Percentiles rank a stretch among this genome's conserved stretches.
Conservation (phyloP, 163 green algal species). For the Coccomyxa subellipsoidea region DNA sequence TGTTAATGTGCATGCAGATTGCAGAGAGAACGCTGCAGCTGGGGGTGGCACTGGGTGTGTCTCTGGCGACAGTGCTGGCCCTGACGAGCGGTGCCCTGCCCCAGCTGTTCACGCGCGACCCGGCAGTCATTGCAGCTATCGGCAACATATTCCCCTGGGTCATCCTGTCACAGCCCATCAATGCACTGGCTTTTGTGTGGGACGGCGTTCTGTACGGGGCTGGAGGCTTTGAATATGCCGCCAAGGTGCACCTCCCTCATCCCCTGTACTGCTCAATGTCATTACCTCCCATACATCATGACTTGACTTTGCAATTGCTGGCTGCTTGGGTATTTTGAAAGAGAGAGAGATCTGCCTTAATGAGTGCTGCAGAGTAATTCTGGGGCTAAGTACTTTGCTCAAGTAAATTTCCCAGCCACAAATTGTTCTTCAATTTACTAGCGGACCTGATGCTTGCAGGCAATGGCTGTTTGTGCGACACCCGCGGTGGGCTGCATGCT, state of each 20-base stretch:
- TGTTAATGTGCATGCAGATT: not conserved
- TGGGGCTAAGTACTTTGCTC: too few species aligned
- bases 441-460: not conserved
- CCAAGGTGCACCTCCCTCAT: not conserved
- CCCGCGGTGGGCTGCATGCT: slow-evolving; percentile 50
- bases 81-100: slow-evolving; percentile 23
- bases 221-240: not conserved
- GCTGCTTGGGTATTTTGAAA: too few species aligned
- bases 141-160: slow-evolving; percentile 54
- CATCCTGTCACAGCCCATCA: slow-evolving; percentile 67
- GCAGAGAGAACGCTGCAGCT: slow-evolving; percentile 18
- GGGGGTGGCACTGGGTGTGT: slow-evolving; percentile 32
- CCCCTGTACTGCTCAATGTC: not conserved
- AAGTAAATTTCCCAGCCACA: too few species aligned
- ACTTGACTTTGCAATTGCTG: too few species aligned
- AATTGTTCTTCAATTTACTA: too few species aligned
- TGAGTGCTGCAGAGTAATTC: too few species aligned
- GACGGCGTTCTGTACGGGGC: slow-evolving; percentile 71
- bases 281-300: too few species aligned
- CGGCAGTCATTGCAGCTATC: slow-evolving; percentile 38
- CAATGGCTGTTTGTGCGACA: slow-evolving; percentile 31
- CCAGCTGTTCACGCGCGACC: slow-evolving; percentile 53
- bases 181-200: slow-evolving; percentile 71
- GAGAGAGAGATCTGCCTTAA: too few species aligned
- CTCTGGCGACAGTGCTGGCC: slow-evolving; percentile 26